Base-by-base conservation (phyloP, 805 yeast species). In the Teunomyces atbi region DNA sequence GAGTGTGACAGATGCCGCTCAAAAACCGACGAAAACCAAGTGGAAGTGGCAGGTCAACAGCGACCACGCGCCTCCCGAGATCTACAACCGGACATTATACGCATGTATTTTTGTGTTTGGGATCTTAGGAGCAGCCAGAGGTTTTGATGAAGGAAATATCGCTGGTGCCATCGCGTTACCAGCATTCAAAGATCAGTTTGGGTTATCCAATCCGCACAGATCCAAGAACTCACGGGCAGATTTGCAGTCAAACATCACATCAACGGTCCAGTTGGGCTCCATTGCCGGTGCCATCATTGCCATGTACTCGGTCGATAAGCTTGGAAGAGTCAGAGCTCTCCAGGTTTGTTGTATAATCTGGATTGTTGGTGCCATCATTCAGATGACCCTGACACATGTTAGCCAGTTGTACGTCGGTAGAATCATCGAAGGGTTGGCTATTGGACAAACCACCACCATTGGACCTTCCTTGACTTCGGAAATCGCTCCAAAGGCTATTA, bases 351-450 rank as follows among this genome's bases (percentile, higher is more conserved):
- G 61, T 41, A 32, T 45, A 7, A 41, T 57, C 23, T 58, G 61
- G 61, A 40, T 58, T 5, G 45, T 55, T 16, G 60, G 53, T 30
- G 62, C 57, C 12, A 47, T 49, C 23, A 49, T 58, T n/a, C 61
- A 58, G 30, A 44, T 56, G 15, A 44, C 55, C 3, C 37, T 57
- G 18, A 44, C 39, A 29, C 26, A 42, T 6, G 56, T 58, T 6
- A 59, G 60, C 11, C 61, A 57, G 45, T 52, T 58, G 32, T 57
- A 57, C 41, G 62, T 58, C 12, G 62, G 62, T 28, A 52, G 62
- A 42, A 48, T 58, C 18, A 45, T 58, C 32, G 62, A 58, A 41
- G 62, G 62, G 18, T 49, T 58, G 18, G 62, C 62, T 6, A 51
- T 58, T 36, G 62, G 62, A 7, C 61, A 57, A 35, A 57, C 62